Percentiles rank a stretch among this genome's conserved stretches.
Conservation (phyloP, 1,284 basidiomycete species). For the Fomitopsis pinicola region DNA sequence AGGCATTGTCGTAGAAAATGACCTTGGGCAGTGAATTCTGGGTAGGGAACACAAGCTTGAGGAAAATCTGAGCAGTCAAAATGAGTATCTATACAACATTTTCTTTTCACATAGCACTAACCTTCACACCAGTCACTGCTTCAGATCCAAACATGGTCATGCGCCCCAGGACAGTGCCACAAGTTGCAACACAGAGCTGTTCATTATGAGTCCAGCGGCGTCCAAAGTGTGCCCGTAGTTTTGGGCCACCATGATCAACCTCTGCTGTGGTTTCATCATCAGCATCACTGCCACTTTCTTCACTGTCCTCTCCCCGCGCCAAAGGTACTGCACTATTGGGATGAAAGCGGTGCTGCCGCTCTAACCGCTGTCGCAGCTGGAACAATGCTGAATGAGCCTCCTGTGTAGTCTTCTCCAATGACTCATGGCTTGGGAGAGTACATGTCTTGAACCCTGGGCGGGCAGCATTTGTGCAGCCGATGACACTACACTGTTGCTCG, state of each 20-base stretch:
- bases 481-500: constrained; percentile 16
- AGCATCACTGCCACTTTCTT: not conserved
- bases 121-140: constrained; percentile 21
- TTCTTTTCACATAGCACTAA: constrained; percentile 1
- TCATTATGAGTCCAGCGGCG: constrained; percentile 30
- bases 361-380: not conserved
- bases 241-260: constrained; percentile 18
- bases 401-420: constrained; percentile 3
- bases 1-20: constrained; percentile 25
- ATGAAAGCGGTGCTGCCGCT: not conserved
- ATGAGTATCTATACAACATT: not conserved
- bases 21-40: not conserved
- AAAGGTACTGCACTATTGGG: not conserved
- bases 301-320: not conserved
- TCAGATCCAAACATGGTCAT: constrained; percentile 30
- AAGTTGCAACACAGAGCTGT: constrained; percentile 27
- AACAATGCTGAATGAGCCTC: not conserved
- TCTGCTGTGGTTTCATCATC: constrained; percentile 8
- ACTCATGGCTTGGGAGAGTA: not conserved
- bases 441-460: not conserved
- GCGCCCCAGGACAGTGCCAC: constrained; percentile 27
- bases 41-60: not conserved
- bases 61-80: not conserved
- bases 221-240: constrained; percentile 25
- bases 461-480: not conserved